These are phyloP conservation scores for Leccinum imitatum DNA, from an alignment of 768 basidiomycete species.

Conservation along the genomic window DNA sequence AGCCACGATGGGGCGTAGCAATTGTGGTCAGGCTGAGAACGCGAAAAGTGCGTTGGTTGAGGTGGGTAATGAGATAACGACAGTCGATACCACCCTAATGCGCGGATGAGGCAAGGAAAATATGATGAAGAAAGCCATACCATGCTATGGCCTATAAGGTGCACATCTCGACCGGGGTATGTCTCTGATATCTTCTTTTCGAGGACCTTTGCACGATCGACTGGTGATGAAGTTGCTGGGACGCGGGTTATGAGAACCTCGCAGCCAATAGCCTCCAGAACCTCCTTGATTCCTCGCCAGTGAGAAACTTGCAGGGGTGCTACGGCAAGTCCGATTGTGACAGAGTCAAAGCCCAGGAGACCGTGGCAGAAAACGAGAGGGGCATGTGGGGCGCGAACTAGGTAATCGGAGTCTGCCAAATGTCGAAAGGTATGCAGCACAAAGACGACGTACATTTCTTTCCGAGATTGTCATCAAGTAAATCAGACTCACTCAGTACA, in stretches of 20 bases:
- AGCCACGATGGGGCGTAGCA: constrained; percentile 92
- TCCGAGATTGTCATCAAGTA: constrained; percentile 36
- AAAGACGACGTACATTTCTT: constrained; percentile 58
- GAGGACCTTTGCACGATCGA: constrained; percentile 89
- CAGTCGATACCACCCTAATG: constrained; percentile 90
- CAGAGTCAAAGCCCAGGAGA: constrained; percentile 83
- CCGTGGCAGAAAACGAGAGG: constrained; percentile 97
- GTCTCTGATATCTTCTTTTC: constrained; percentile 74
- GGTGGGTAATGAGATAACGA: constrained; percentile 81
- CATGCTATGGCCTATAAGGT: constrained; percentile 85
- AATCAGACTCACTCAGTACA: constrained; percentile 53
- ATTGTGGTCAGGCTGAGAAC: constrained; percentile 92
- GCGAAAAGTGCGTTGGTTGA: constrained; percentile 72
- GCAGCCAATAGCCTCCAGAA: constrained; percentile 81
- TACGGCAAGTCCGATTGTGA: constrained; percentile 74
- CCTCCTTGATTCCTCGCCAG: constrained; percentile 96
- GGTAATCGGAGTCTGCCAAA: neutral
- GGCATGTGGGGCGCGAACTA: constrained; percentile 76
- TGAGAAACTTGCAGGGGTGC: constrained; percentile 86
- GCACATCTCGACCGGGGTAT: constrained; percentile 82
- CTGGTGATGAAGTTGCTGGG: constrained; percentile 86
- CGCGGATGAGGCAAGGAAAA: constrained; percentile 1
- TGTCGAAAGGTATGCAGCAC: constrained; percentile 1
- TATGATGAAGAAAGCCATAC: constrained; percentile 36
- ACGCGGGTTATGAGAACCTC: constrained; percentile 94